Conservation (phyloP, 371 early-diverging fungal genomes). For the Mucor piriformis region DNA sequence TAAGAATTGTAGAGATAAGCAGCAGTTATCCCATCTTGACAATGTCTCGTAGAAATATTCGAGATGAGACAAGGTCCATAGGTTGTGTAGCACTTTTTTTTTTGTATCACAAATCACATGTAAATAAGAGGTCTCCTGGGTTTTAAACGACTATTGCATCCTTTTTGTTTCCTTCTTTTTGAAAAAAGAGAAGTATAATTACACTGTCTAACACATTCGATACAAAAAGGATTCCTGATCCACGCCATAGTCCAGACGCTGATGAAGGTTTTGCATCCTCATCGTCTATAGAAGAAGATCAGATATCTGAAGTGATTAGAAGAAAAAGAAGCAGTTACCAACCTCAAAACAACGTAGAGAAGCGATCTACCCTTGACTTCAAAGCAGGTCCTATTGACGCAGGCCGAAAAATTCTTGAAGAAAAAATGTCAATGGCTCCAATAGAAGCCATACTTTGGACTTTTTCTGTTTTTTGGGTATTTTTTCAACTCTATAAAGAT, state of each 20-base stretch:
- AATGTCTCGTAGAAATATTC: too few relatives aligned
- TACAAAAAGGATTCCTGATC: background rate
- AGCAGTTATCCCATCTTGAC: too few relatives aligned
- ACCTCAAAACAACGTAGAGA: background rate
- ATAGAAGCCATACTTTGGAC: conserved; percentile 38
- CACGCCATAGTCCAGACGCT: conserved; percentile 2
- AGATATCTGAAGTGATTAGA: conserved; percentile 37
- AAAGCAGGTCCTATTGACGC: background rate
- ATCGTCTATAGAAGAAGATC: conserved; percentile 44
- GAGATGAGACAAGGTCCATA: too few relatives aligned
- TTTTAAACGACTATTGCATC: too few relatives aligned
- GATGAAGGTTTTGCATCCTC: conserved; percentile 49
- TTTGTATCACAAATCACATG: too few relatives aligned
- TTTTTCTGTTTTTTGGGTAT: conserved; percentile 33
- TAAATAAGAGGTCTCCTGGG: too few relatives aligned
- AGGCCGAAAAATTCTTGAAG: conserved; percentile 1
- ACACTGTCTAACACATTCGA: conserved; percentile 1
- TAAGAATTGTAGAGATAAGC: too few relatives aligned
- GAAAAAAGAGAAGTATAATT: too few relatives aligned
- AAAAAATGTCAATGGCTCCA: conserved; percentile 23
- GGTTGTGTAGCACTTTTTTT: too few relatives aligned
- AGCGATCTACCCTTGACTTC: background rate
- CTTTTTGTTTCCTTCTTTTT: background rate
- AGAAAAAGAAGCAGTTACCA: conserved; percentile 24
- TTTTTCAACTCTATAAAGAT: conserved; percentile 15